These are phyloP conservation scores for Emmonsia crescens DNA, from an alignment of 2,329 filamentous ascomycete species.

Conservation along the genomic window DNA sequence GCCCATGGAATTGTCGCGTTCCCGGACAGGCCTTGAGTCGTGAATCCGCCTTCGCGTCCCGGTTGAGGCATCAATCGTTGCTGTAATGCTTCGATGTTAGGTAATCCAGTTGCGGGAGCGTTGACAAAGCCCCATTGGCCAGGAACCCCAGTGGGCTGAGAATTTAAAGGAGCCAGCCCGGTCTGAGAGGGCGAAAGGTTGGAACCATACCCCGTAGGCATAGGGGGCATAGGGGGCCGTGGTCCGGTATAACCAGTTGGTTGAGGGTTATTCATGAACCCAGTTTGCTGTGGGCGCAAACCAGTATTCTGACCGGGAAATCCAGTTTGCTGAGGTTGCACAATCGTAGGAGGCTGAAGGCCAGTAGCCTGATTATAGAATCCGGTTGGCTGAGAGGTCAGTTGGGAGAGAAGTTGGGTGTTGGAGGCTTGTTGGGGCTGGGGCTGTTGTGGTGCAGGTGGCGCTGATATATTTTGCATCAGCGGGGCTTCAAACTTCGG, in stretches of 20 bases:
- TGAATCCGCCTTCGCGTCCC: conserved; percentile 77
- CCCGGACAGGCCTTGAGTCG: conserved; percentile 74
- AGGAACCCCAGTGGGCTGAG: conserved; percentile 86
- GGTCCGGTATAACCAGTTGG: conserved; percentile 72
- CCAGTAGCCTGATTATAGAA: conserved; percentile 55
- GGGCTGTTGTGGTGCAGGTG: conserved; percentile 51
- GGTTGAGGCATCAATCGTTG: conserved; percentile 96
- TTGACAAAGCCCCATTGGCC: conserved; percentile 99
- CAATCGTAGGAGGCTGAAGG: conserved; percentile 44
- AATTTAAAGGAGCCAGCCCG: conserved; percentile 60
- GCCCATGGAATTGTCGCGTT: conserved; percentile 97
- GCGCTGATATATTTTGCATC: conserved; percentile 37
- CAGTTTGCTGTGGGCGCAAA: conserved; percentile 59
- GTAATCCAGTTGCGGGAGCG: conserved; percentile 74
- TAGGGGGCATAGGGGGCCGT: conserved; percentile 64
- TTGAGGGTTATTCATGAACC: conserved; percentile 60
- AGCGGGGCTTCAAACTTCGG: conserved; percentile 57
- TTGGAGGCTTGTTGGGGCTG: conserved; percentile 63
- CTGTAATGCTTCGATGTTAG: conserved; percentile 86
- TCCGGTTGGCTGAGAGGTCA: conserved; percentile 44
- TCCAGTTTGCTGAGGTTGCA: conserved; percentile 31
- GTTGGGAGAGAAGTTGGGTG: conserved; percentile 45
- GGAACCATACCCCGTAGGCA: conserved; percentile 65
- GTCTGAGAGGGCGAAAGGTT: conserved; percentile 51
- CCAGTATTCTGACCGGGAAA: conserved; percentile 38